Conservation (phyloP, 805 yeast species). For the Candida orba region DNA sequence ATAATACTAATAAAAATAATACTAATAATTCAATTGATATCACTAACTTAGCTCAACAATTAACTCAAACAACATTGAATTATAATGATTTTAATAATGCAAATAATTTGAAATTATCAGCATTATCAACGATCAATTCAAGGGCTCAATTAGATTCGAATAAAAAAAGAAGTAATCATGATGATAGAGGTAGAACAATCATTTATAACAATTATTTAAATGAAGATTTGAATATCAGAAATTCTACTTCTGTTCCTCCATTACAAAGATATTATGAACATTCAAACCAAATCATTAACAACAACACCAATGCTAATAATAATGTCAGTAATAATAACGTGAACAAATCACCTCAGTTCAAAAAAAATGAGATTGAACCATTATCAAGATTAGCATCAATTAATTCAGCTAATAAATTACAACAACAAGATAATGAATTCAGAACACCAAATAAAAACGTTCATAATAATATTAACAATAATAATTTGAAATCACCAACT, state of each 20-base stretch:
- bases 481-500: constrained; percentile 33
- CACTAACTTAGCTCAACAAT: constrained; percentile 23
- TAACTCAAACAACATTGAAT: constrained; percentile 16
- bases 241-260: constrained; percentile 21
- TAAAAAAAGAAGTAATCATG: constrained; percentile 17
- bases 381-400: constrained; percentile 17
- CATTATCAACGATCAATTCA: constrained; percentile 56
- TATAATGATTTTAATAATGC: constrained; percentile 17
- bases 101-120: constrained; percentile 55
- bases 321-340: too few relatives aligned
- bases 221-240: constrained; percentile 7
- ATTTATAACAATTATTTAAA: background rate
- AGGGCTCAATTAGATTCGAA: constrained; percentile 37
- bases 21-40: constrained; percentile 18
- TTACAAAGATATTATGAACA: constrained; percentile 21
- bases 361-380: constrained; percentile 4
- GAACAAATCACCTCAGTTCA: background rate
- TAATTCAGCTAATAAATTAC: constrained; percentile 16
- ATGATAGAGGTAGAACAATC: constrained; percentile 15
- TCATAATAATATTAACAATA: background rate
- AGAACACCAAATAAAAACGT: constrained; percentile 8
- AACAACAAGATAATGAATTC: constrained; percentile 7
- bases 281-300: background rate
- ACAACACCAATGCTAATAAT: too few relatives aligned
- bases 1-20: constrained; percentile 7